Base-by-base conservation (phyloP, 768 basidiomycete species). In the Neoboletus brunneissimus region DNA sequence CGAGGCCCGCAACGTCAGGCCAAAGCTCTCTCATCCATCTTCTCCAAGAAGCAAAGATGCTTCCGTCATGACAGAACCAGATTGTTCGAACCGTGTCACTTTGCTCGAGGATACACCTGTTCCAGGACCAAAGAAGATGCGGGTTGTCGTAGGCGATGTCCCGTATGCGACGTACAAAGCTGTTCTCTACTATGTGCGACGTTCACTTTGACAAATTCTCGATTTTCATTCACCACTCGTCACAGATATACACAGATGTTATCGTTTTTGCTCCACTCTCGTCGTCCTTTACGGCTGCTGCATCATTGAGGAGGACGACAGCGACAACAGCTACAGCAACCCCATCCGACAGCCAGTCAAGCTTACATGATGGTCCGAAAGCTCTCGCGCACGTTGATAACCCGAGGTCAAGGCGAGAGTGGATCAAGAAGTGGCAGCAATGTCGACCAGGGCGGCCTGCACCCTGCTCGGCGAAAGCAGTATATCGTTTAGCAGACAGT, bases 401-500 rank as follows among this genome's bases (percentile, higher is more conserved):
- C 5, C 74, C 77, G 0, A 69, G 68, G 3, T 74, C 79, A 16
- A 73, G 83, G 34, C 77, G 76, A 58, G 85, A 89, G 51, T 94
- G 91, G 91, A 85, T 93, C 45, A 76, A 72, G 58, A 79, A 80
- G 45, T 94, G 90, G 90, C 76, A 79, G 66, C 71, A 71, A 44
- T 74, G 75, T 50, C 80, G 88, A 64, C 83, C 84, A 4, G 80
- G 79, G 12, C 77, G 81, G 45, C 88, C 89, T 2, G 75, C 79
- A n/a, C 85, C 85, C 0, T 91, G 89, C 64, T 91, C 89, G 29
- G 89, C 91, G 15, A 94, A 94, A 69, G 88, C 91, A 3, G 83
- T 86, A 10, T 94, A 91, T 67, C 78, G 89, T 48, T 78, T 93
- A 29, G 92, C 92, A 18, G 92, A 94, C 66, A 82, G 90, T 91